These are phyloP conservation scores for Gaillardinia entomophila DNA, from an alignment of 805 yeast genomes.

Conservation along the genomic window DNA sequence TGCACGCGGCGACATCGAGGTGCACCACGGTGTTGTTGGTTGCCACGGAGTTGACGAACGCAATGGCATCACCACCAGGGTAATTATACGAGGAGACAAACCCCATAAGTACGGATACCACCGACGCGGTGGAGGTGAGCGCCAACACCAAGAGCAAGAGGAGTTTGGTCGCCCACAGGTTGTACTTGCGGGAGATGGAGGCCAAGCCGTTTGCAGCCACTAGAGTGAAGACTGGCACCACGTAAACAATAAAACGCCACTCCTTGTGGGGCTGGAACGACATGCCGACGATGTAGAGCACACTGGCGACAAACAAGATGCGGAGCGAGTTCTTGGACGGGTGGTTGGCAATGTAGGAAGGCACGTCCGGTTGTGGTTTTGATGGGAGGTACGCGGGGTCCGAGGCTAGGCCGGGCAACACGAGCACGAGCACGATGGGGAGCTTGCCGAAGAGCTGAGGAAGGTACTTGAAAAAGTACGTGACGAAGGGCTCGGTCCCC, in stretches of 20 bases:
- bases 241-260: slow-evolving; percentile 83
- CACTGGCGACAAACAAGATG: slow-evolving; percentile 44
- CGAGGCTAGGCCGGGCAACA: slow-evolving; percentile 36
- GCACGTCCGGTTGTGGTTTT: slow-evolving; percentile 1
- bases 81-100: slow-evolving; percentile 69
- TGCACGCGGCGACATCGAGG: slow-evolving; percentile 73
- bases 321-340: slow-evolving; percentile 33
- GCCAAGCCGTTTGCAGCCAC: slow-evolving; percentile 60
- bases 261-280: slow-evolving; percentile 90
- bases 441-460: slow-evolving; percentile 32
- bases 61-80: slow-evolving; percentile 82
- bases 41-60: slow-evolving; percentile 42
- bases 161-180: slow-evolving; percentile 22
- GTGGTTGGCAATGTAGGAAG: slow-evolving; percentile 18
- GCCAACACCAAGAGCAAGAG: slow-evolving; percentile 16
- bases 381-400: slow-evolving; percentile 31
- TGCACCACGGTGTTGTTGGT: slow-evolving; percentile 43
- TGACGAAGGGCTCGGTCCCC: slow-evolving; percentile 75
- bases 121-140: slow-evolving; percentile 22
- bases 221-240: slow-evolving; percentile 62
- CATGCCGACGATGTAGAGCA: slow-evolving; percentile 54
- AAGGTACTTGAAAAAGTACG: slow-evolving; percentile 57
- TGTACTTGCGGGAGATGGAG: slow-evolving; percentile 12
- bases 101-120: slow-evolving; percentile 46
- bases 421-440: slow-evolving; percentile 38